Evolutionary conservation across 176 grass and related monocot species (phyloP).

Genomic region (Bonia amplexicaulis): DNA sequence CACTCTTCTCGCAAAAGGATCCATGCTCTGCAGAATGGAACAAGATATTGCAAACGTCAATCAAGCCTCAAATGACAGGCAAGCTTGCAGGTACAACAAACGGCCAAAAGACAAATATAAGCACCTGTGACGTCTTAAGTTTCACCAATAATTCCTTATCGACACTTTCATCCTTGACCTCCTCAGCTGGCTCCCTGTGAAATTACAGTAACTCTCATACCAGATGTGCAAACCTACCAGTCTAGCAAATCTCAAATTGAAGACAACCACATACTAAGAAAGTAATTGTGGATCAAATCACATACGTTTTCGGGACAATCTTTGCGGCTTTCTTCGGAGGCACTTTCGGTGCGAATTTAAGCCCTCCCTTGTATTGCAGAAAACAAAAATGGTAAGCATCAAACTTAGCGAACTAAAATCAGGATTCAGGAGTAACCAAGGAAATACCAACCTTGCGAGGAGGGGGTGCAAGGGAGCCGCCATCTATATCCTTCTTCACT

Average conservation of each 20-base stretch:
- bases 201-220: conserved; percentile 11
- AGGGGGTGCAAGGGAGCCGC: conserved; percentile 9
- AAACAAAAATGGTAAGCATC: not conserved
- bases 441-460: conserved; percentile 35
- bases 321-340: conserved; percentile 40
- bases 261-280: not conserved
- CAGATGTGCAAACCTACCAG: not conserved
- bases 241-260: not conserved
- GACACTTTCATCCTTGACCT: conserved; percentile 46
- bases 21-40: conserved; percentile 25
- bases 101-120: not conserved
- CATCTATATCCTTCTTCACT: conserved; percentile 33
- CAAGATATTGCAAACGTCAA: conserved; percentile 13
- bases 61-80: not conserved
- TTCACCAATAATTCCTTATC: conserved; percentile 49
- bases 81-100: not conserved
- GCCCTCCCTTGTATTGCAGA: conserved; percentile 6
- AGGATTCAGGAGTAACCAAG: not conserved
- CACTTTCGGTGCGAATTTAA: conserved; percentile 47
- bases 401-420: not conserved
- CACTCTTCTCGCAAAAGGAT: conserved; percentile 33
- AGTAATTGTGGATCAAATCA: not conserved
- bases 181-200: conserved; percentile 42
- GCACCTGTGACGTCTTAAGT: conserved; percentile 43
- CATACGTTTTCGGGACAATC: conserved; percentile 35